Percentiles rank a stretch among this genome's conserved stretches.
Conservation (phyloP, 2,329 filamentous ascomycete genomes). For the Ophiostoma quercus region DNA sequence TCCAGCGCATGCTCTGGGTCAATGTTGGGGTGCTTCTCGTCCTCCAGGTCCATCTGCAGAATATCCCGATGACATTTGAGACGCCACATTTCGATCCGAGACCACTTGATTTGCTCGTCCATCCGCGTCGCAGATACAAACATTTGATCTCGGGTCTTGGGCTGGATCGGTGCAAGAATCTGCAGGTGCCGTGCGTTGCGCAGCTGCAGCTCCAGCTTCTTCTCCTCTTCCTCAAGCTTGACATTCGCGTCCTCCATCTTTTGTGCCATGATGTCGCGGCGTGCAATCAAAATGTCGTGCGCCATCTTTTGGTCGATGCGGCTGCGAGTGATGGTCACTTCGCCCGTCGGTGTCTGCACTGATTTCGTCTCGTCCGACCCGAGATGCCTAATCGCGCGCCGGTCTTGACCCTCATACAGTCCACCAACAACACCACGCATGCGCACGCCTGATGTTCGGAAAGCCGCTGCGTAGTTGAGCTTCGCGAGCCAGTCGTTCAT, state of each 20-base stretch:
- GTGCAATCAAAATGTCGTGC: conserved; percentile 76
- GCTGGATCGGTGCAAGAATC: conserved; percentile 81
- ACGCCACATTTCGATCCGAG: conserved; percentile 88
- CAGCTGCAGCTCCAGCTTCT: conserved; percentile 74
- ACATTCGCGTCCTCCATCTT: conserved; percentile 81
- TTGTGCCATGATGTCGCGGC: conserved; percentile 73
- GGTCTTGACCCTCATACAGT: conserved; percentile 75
- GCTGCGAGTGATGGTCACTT: conserved; percentile 66
- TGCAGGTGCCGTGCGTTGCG: conserved; percentile 87
- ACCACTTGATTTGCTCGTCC: conserved; percentile 87
- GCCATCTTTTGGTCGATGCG: conserved; percentile 76
- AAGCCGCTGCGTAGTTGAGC: conserved; percentile 92
- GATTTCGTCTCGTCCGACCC: conserved; percentile 54
- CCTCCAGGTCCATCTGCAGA: conserved; percentile 74
- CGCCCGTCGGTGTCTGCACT: conserved; percentile 66
- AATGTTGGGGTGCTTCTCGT: conserved; percentile 54
- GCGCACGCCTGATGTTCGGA: conserved; percentile 82
- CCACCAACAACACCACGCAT: conserved; percentile 83
- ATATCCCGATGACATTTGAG: conserved; percentile 88
- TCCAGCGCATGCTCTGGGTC: conserved; percentile 32
- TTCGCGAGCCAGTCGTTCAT: conserved; percentile 96
- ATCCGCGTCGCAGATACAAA: conserved; percentile 79
- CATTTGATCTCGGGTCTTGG: conserved; percentile 81
- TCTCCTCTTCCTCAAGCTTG: conserved; percentile 66
- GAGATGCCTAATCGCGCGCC: conserved; percentile 65